Conservation (phyloP, 2,329 filamentous ascomycete genomes). For the Xylariaceae sp. region DNA sequence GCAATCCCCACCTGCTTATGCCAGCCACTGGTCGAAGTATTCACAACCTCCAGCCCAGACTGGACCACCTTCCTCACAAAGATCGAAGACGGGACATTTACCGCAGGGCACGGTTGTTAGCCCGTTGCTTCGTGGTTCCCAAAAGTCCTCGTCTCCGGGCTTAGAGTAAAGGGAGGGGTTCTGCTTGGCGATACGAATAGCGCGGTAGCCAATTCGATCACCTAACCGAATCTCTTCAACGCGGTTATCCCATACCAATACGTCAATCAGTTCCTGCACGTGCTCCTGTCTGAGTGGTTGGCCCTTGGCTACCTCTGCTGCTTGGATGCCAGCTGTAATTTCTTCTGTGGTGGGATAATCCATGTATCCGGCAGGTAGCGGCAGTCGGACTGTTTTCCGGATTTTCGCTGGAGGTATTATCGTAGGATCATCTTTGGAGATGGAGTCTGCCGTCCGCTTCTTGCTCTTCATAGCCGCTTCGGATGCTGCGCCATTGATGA, state of each 20-base stretch:
- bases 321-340: slow-evolving; percentile 76
- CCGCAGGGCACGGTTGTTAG: slow-evolving; percentile 91
- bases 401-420: slow-evolving; percentile 38
- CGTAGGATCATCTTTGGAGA: slow-evolving; percentile 46
- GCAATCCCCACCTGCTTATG: too few species aligned
- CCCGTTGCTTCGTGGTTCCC: slow-evolving; percentile 65
- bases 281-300: slow-evolving; percentile 74
- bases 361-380: slow-evolving; percentile 69
- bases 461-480: slow-evolving; percentile 49
- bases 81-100: slow-evolving; percentile 87
- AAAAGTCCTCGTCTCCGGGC: slow-evolving; percentile 39
- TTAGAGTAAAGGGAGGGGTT: slow-evolving; percentile 35
- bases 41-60: slow-evolving; percentile 90
- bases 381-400: slow-evolving; percentile 49
- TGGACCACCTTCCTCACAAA: slow-evolving; percentile 89
- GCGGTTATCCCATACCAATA: slow-evolving; percentile 86
- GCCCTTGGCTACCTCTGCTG: slow-evolving; percentile 72
- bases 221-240: slow-evolving; percentile 69
- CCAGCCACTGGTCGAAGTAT: slow-evolving; percentile 88
- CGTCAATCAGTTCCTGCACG: slow-evolving; percentile 83
- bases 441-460: slow-evolving; percentile 59
- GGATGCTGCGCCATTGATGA: slow-evolving; percentile 55
- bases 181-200: slow-evolving; percentile 54
- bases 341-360: slow-evolving; percentile 81
- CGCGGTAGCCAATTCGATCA: slow-evolving; percentile 58